These are phyloP conservation scores for Cercophora samala DNA, from an alignment of 495 filamentous ascomycete species.

Conservation along the genomic window DNA sequence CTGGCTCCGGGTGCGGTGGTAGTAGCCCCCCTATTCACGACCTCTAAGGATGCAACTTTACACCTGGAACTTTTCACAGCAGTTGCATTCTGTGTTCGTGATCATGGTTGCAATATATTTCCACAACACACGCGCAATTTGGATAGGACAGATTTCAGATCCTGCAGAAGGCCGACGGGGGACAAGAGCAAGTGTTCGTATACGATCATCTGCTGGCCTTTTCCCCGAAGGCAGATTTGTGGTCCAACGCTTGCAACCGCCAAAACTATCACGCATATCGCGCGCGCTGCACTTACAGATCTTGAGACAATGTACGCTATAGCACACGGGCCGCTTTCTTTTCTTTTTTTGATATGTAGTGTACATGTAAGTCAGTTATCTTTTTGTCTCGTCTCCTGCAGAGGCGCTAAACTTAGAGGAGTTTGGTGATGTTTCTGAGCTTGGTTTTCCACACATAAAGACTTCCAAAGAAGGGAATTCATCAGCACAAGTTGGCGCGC, in stretches of 20 bases:
- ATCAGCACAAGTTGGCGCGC: too few species aligned
- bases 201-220: background rate
- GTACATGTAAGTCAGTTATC: background rate
- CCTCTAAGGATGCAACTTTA: background rate
- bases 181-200: background rate
- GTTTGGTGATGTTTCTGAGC: background rate
- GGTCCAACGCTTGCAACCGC: background rate
- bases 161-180: background rate
- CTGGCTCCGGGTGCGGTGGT: background rate
- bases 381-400: conserved; percentile 3
- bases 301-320: background rate
- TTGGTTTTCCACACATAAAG: background rate
- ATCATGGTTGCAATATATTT: background rate
- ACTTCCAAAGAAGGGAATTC: conserved; percentile 1
- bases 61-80: background rate
- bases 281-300: background rate
- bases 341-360: background rate
- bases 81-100: background rate
- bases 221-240: background rate
- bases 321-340: background rate
- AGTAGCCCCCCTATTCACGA: background rate
- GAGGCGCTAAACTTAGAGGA: background rate
- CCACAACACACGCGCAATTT: background rate
- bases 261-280: background rate
- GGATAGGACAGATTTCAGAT: background rate